Evolutionary conservation across 2,329 filamentous ascomycete genomes (phyloP).

Genomic region (Aspergillus sp.): DNA sequence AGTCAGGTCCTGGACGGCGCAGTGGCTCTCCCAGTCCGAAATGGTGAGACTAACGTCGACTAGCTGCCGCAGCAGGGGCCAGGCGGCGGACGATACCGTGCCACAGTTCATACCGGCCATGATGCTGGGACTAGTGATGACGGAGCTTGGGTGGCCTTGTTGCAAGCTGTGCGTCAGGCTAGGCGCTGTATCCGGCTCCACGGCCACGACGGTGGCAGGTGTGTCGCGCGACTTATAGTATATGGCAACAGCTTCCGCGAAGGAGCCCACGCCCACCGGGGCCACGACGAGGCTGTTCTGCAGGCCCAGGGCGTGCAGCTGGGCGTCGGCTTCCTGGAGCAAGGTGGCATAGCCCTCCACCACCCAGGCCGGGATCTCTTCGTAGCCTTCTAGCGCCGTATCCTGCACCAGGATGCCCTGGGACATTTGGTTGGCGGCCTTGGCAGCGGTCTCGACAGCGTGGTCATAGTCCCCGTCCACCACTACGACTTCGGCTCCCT

Average conservation of each 20-base stretch:
- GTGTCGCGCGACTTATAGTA: constrained; percentile 59
- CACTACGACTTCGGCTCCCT: constrained; percentile 63
- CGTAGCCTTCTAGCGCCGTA: constrained; percentile 66
- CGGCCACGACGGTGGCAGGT: constrained; percentile 57
- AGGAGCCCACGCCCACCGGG: constrained; percentile 72
- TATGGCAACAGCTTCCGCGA: constrained; percentile 68
- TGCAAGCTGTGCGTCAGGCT: constrained; percentile 54
- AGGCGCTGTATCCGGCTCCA: constrained; percentile 68
- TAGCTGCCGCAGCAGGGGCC: constrained; percentile 59
- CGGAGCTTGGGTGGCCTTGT: constrained; percentile 50
- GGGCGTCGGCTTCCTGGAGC: constrained; percentile 66
- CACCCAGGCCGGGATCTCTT: constrained; percentile 70
- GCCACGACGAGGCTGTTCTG: constrained; percentile 58
- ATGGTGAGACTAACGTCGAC: constrained; percentile 64
- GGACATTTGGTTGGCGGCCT: constrained; percentile 38
- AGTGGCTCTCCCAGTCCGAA: constrained; percentile 64
- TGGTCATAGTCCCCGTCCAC: constrained; percentile 66
- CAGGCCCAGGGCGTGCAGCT: constrained; percentile 51
- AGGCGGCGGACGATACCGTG: constrained; percentile 66
- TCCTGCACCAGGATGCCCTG: constrained; percentile 67
- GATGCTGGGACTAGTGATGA: constrained; percentile 64
- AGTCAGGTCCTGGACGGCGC: constrained; percentile 58
- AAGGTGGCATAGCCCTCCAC: constrained; percentile 77
- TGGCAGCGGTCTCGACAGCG: constrained; percentile 55
- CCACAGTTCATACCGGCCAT: constrained; percentile 77